phyloP scores from a whole-genome alignment of 192 early-diverging fungal genomes.

The Oehlia diaphana region DNA sequence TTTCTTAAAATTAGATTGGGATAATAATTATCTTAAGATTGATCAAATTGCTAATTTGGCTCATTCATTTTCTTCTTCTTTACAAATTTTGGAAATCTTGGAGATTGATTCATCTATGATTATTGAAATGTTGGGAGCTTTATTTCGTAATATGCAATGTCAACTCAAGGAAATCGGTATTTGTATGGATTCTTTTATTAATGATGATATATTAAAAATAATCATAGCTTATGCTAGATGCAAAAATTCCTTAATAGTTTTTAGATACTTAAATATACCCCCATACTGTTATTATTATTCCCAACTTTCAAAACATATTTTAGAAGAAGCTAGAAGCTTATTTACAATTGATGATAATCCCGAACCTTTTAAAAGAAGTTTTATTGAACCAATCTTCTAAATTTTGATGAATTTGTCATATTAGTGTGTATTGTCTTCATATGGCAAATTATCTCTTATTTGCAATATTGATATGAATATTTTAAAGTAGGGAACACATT shows the following conservation, averaged over 20 bases:
- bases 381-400: neutral
- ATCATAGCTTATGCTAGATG: neutral
- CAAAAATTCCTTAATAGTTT: neutral
- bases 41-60: neutral
- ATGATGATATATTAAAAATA: neutral
- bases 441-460: too few relatives aligned
- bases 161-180: neutral
- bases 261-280: neutral
- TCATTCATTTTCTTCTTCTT: neutral
- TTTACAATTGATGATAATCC: neutral
- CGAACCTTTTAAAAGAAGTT: neutral
- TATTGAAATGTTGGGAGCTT: neutral
- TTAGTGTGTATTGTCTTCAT: too few relatives aligned
- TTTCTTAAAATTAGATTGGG: neutral
- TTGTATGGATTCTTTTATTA: neutral
- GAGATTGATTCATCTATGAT: neutral
- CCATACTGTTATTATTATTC: too few relatives aligned
- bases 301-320: neutral
- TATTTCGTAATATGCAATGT: neutral
- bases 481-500: too few relatives aligned
- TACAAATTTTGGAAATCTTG: neutral
- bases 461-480: too few relatives aligned
- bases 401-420: too few relatives aligned
- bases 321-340: neutral
- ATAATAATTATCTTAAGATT: neutral